phyloP scores from a whole-genome alignment of 192 early-diverging fungal genomes.

The Coemansia sp. region DNA sequence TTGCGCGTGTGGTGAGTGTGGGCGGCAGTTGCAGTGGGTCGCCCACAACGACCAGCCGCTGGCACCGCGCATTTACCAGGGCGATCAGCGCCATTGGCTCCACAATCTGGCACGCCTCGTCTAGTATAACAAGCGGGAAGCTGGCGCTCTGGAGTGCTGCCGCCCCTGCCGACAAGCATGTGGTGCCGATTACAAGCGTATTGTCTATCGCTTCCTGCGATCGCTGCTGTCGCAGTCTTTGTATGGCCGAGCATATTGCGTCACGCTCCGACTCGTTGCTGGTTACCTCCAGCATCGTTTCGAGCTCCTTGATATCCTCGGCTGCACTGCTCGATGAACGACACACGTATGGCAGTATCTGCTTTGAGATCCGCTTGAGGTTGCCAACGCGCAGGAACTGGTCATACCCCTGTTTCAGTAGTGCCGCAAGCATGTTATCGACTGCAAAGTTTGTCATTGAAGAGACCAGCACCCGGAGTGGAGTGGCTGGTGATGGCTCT shows the following conservation, averaged over 20 bases:
- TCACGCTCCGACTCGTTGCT: constrained; percentile 57
- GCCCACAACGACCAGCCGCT: constrained; percentile 76
- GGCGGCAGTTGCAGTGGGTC: constrained; percentile 89
- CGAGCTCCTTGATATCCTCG: constrained; percentile 77
- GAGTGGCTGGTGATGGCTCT: not conserved
- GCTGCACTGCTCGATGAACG: constrained; percentile 29
- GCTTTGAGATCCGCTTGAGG: constrained; percentile 66
- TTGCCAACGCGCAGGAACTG: constrained; percentile 73
- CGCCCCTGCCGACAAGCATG: constrained; percentile 78
- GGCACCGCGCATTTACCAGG: constrained; percentile 60
- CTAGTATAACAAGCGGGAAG: constrained; percentile 77
- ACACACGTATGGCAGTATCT: constrained; percentile 66
- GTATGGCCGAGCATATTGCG: constrained; percentile 31
- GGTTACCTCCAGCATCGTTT: constrained; percentile 66
- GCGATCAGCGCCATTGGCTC: constrained; percentile 90
- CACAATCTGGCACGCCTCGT: constrained; percentile 85
- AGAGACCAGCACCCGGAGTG: constrained; percentile 58
- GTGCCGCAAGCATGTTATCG: constrained; percentile 67
- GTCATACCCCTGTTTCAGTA: constrained; percentile 65
- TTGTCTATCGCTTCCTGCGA: constrained; percentile 30
- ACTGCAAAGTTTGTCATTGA: constrained; percentile 83
- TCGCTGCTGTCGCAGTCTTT: constrained; percentile 51
- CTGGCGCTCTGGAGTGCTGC: constrained; percentile 62
- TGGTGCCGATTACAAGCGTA: constrained; percentile 67
- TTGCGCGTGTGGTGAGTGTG: constrained; percentile 63